A percentile compares a stretch with the other conserved stretches of the same genome.
Evolutionary conservation across 805 yeast species (phyloP).

Genomic region (Kuraishia capsulata): DNA sequence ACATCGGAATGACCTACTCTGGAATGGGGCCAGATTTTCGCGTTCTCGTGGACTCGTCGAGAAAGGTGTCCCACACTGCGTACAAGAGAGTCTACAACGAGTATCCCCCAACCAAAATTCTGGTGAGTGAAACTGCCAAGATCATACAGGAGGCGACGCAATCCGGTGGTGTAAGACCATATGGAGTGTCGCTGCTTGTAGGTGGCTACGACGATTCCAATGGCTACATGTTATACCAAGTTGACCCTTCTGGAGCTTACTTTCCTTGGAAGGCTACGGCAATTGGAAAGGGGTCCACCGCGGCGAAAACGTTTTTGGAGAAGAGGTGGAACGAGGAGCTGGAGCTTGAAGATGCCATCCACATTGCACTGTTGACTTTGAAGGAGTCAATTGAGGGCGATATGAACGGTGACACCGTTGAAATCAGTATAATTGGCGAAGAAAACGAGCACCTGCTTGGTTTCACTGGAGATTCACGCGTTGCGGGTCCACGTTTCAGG

Average conservation of each 20-base stretch:
- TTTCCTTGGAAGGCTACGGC: conserved; percentile 99
- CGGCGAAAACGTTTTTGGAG: conserved; percentile 96
- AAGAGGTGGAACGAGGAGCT: conserved; percentile 97
- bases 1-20: conserved; percentile 91
- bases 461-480: conserved; percentile 68
- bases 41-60: conserved; percentile 85
- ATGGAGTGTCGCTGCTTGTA: conserved; percentile 86
- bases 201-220: conserved; percentile 81
- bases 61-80: conserved; percentile 86
- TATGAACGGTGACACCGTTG: conserved; percentile 93
- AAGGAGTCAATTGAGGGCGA: conserved; percentile 98
- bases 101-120: conserved; percentile 91
- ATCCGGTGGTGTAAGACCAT: conserved; percentile 98
- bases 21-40: conserved; percentile 99
- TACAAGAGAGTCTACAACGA: conserved; percentile 93
- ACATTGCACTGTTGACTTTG: conserved; percentile 86
- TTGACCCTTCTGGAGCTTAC: conserved; percentile 95
- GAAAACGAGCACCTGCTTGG: conserved; percentile 79
- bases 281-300: conserved; percentile 89
- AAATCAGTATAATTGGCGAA: conserved; percentile 78
- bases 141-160: conserved; percentile 99
- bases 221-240: conserved; percentile 82
- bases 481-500: conserved; percentile 84
- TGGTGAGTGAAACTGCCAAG: conserved; percentile 91
- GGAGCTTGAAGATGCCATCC: conserved; percentile 96